These are phyloP conservation scores for Polygonum maritimum DNA, from an alignment of 148 eudicot species.

Conservation along the genomic window DNA sequence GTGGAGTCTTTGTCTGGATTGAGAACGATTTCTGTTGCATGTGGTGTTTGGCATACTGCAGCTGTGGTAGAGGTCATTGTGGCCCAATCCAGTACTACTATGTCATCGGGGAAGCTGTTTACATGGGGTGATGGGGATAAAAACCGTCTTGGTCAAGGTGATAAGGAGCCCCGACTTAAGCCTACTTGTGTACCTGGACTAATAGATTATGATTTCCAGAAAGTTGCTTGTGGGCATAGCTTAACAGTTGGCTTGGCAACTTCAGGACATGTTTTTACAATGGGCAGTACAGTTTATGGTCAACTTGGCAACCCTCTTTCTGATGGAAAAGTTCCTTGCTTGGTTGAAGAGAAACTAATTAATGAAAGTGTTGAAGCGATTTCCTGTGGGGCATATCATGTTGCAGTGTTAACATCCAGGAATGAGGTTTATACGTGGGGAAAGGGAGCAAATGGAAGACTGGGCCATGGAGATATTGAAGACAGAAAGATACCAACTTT, in stretches of 20 bases:
- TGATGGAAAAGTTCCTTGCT: conserved; percentile 80
- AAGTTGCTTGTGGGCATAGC: conserved; percentile 94
- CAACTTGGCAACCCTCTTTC: conserved; percentile 79
- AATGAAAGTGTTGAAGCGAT: conserved; percentile 73
- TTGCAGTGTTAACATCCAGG: conserved; percentile 67
- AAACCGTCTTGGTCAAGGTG: conserved; percentile 95
- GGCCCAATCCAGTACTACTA: conserved; percentile 58
- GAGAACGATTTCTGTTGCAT: conserved; percentile 80
- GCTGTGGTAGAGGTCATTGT: conserved; percentile 92
- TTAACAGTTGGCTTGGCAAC: conserved; percentile 83
- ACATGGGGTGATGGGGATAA: conserved; percentile 99
- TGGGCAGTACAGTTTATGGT: conserved; percentile 95
- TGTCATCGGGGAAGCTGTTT: conserved; percentile 75
- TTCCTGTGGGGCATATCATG: conserved; percentile 88
- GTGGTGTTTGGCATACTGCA: conserved; percentile 99
- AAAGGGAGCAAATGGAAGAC: conserved; percentile 95
- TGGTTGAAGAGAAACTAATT: conserved; percentile 61
- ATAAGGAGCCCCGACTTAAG: conserved; percentile 75
- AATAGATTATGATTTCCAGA: conserved; percentile 73
- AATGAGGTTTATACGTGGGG: conserved; percentile 99
- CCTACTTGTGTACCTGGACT: conserved; percentile 93
- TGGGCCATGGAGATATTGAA: conserved; percentile 92
- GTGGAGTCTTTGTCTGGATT: conserved; percentile 81
- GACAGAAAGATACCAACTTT: conserved; percentile 75
- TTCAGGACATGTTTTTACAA: conserved; percentile 68